Evolutionary conservation across 2,329 filamentous ascomycete genomes (phyloP), one percentile per base, ranked within the genome.

Genomic region (Beauveria bassiana): DNA sequence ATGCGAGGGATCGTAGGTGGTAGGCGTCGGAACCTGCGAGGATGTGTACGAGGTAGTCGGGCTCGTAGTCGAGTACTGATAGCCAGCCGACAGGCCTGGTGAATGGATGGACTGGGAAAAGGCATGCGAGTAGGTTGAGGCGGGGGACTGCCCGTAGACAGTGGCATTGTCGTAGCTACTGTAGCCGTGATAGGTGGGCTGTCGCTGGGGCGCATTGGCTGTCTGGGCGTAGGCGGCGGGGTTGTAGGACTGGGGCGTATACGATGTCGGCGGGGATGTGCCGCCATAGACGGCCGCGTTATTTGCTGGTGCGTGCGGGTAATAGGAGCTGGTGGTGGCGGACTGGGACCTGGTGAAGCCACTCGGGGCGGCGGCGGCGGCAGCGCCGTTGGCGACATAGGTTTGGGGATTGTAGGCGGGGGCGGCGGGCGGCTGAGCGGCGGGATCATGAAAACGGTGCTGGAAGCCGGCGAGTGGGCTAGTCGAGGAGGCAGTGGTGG

Each of bases 331-430:
- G 47, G 75, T 74, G n/a, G 78, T 78, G 28, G 78, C 78, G 26
- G 82, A 83, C 63, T 82, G 81, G 40, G 81, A 78, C 60, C 81
- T 78, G 61, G 68, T 67, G 56, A 71, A 74, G 56, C 62, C 62
- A 54, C 22, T 34, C 7, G 14, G 5, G 20, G 40, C 26, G 14
- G 47, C 20, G 8, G 68, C 66, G 5, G 70, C 62, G 16, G 12
- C 34, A 22, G 28, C 22, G 34, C 47, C 46, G 42, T 60, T 59
- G 40, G 53, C 34, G 45, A 75, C 77, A 71, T 85, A 93, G 43
- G 80, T 78, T 70, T 88, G 83, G 1, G 90, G 89, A 69, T 93
- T 93, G 74, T 93, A 93, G 49, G 82, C 73, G 24, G 79, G 68
- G 55, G 78, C 76, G 28, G 78, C 68, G 54, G 78, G 74, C 8